A percentile compares a stretch with the other conserved stretches of the same genome.
Evolutionary conservation across 2,329 filamentous ascomycete genomes (phyloP).

Genomic region (Sporothrix phasma): DNA sequence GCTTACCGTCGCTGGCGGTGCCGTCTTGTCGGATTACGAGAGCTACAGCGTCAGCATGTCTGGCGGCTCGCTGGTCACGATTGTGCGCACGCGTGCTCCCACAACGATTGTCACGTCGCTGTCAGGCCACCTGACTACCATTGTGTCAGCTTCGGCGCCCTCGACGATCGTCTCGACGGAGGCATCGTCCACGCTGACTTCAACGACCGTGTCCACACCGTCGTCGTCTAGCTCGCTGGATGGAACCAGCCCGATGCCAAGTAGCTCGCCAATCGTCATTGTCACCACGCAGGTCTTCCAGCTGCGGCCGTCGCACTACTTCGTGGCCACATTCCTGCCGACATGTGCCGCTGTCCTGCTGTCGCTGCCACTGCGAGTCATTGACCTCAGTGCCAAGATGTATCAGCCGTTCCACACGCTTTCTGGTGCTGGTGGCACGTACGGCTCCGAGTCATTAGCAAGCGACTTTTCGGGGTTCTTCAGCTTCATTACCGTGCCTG

Average conservation of each 20-base stretch:
- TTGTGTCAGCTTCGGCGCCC: slow-evolving; percentile 23
- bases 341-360: slow-evolving; percentile 31
- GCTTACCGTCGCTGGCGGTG: slow-evolving; percentile 19
- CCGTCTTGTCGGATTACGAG: slow-evolving; percentile 16
- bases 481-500: slow-evolving; percentile 23
- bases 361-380: slow-evolving; percentile 30
- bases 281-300: slow-evolving; percentile 20
- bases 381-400: slow-evolving; percentile 32
- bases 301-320: slow-evolving; percentile 26
- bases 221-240: not conserved
- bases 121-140: slow-evolving; percentile 24
- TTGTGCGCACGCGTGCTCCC: slow-evolving; percentile 20
- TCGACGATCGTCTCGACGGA: slow-evolving; percentile 11
- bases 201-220: not conserved
- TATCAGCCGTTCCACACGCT: slow-evolving; percentile 37
- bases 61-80: slow-evolving; percentile 19
- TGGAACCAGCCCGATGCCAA: not conserved
- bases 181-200: not conserved
- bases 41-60: not conserved
- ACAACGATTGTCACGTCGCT: slow-evolving; percentile 22
- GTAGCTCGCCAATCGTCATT: slow-evolving; percentile 14
- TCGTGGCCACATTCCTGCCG: slow-evolving; percentile 34
- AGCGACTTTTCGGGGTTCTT: slow-evolving; percentile 31
- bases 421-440: slow-evolving; percentile 18
- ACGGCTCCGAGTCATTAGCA: slow-evolving; percentile 33